Base-by-base conservation (phyloP, 495 filamentous ascomycete species). In the Hyaloscypha hepaticicola region DNA sequence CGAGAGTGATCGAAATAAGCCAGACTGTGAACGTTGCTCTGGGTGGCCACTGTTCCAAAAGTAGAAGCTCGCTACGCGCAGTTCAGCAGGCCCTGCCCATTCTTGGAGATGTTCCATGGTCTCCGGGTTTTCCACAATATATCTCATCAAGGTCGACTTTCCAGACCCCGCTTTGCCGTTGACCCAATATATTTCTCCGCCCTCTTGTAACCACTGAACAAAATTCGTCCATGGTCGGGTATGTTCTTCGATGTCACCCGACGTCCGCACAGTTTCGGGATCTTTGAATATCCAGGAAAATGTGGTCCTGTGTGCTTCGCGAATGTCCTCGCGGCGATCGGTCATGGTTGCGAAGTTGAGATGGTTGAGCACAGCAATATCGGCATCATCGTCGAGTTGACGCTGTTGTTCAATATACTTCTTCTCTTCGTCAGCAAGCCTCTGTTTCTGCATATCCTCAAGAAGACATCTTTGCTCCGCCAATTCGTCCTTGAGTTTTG, bases 141-240 rank as follows among this genome's bases (percentile, higher is more conserved):
- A 76, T 51, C 72, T 76, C 76, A 77, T 77, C 6, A 79, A 63
- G 3, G 75, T 78, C 3, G 74, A 75, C 58, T 78, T 78, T 0
- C 76, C 76, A n/a, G 68, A 74, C 3, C 76, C 77, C 0, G 74
- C 65, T 56, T 77, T 77, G 0, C 77, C 77, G 0, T 65, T 68
- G 9, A 78, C 28, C 75, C 76, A 78, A 53, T 73, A 75, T 14
- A 75, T 50, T 22, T 60, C 55, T 2, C 55, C 52, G 7, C 63
- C 59, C 8, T 52, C 8, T 27, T 45, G 6, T 16, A 45, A 45
- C 70, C 70, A 72, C 2, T 57, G 28, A 21, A 53, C n/a, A 55
- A 73, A 70, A 21, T 63, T 64, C 26, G 24, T 33, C 58, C 63
- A 65, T 16, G 24, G 12, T 1, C 55, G 14, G 16, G 52, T 31